Evolutionary conservation across 1,284 basidiomycete species (phyloP).

Genomic region (Sanghuangporus sanghuang): DNA sequence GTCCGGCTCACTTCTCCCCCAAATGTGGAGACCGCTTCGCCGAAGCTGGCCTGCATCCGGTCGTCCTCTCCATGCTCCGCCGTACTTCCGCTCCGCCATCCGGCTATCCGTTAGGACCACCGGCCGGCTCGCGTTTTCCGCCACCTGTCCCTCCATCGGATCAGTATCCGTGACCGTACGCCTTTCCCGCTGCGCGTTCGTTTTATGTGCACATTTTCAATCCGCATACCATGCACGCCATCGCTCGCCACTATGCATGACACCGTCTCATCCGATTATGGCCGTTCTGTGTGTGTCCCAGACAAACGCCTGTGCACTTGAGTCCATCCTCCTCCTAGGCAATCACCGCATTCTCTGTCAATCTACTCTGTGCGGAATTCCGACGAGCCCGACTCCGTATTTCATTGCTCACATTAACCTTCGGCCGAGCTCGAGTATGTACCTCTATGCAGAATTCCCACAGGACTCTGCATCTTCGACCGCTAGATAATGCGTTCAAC

Average conservation of each 20-base stretch:
- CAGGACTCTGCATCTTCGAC: constrained; percentile 13
- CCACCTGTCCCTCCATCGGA: constrained; percentile 4
- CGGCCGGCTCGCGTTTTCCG: constrained; percentile 11
- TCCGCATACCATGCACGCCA: neutral
- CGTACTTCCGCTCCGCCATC: constrained; percentile 5
- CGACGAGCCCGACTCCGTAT: neutral
- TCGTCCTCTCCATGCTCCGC: constrained; percentile 8
- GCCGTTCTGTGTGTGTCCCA: constrained; percentile 1
- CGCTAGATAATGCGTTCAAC: neutral
- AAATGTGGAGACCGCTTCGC: constrained; percentile 5
- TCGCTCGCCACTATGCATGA: neutral
- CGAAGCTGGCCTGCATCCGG: neutral
- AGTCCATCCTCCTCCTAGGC: neutral
- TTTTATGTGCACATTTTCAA: neutral
- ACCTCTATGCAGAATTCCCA: constrained; percentile 14
- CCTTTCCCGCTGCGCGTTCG: neutral
- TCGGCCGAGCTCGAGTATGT: constrained; percentile 1
- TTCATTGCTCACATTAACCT: neutral
- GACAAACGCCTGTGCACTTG: neutral
- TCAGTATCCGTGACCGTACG: neutral
- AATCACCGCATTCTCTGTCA: neutral
- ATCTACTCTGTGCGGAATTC: neutral
- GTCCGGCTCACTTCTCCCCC: neutral
- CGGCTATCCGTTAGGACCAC: constrained; percentile 9
- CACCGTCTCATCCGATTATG: neutral